Percentiles rank a stretch among this genome's conserved stretches.
Conservation (phyloP, 176 grass and related monocot species). For the Triticum monococcum region DNA sequence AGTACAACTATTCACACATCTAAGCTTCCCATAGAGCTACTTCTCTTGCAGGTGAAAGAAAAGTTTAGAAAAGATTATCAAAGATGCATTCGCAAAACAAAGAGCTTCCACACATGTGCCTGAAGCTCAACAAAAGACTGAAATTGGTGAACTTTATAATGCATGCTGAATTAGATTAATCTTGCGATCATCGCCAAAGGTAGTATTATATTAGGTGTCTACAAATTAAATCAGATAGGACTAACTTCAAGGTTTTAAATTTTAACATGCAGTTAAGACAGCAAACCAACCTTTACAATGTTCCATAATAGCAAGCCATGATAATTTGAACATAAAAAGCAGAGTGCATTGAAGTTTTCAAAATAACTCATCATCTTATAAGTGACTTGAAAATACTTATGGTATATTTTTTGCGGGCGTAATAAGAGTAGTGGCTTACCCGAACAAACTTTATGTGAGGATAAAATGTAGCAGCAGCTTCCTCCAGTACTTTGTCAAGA, state of each 20-base stretch:
- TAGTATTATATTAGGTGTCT: not conserved
- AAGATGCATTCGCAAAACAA: not conserved
- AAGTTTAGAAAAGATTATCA: not conserved
- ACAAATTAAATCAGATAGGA: not conserved
- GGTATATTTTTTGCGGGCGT: not conserved
- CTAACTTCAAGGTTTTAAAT: not conserved
- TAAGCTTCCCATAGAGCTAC: not conserved
- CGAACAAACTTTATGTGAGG: slow-evolving; percentile 80
- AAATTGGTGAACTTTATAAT: not conserved
- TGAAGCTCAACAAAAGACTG: not conserved
- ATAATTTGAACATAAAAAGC: slow-evolving; percentile 12
- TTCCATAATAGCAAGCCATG: not conserved
- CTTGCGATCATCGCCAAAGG: not conserved
- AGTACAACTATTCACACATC: not conserved
- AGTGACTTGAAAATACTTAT: not conserved
- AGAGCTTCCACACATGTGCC: not conserved
- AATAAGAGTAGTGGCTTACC: slow-evolving; percentile 39
- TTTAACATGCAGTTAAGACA: not conserved
- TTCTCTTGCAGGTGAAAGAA: not conserved
- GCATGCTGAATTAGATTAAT: not conserved
- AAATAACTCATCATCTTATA: not conserved
- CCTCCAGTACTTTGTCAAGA: slow-evolving; percentile 86
- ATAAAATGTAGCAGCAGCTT: slow-evolving; percentile 78
- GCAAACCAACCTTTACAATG: not conserved
- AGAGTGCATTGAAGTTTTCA: not conserved